Evolutionary conservation across 495 filamentous ascomycete species (phyloP), one percentile per base, ranked within the genome.

Genomic region (Niebla homalea): DNA sequence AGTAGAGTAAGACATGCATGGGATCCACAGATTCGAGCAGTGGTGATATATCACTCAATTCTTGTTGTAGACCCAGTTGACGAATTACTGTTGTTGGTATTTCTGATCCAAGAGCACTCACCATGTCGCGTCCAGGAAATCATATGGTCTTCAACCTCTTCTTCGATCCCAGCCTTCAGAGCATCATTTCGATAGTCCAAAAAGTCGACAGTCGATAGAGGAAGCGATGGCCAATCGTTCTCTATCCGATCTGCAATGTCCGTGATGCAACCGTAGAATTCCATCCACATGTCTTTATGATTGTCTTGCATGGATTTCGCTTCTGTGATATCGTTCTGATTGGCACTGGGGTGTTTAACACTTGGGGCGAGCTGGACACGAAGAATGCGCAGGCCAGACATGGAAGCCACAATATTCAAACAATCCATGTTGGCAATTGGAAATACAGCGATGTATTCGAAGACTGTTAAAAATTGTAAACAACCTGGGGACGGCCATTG

Each of bases 361-460:
- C 20, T 46, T 1, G 48, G 53, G 4, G 53, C 23, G 1, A 55
- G 15, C 8, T 46, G 53, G 0, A 32, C 16, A 5, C 43, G 48
- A 18, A 55, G 36, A 21, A n/a, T 10, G 18, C 12, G 32, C 1
- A 55, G 18, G 18, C 26, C 29, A 12, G 12, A n/a, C 36, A 45
- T 44, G 12, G 3, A 1, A 2, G 36, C 3, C 11, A 35, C n/a
- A 0, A 1, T 4, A 12, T 26, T 11, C 12, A 45, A 18, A 0
- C 12, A 3, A 10, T 5, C 2, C 1, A 40, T 21, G 2, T 50
- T 22, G 5, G 18, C 12, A 15, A 14, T 21, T 1, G 53, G 53
- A 16, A 55, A 55, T 0, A 55, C n/a, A 8, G 53, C 48, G 3
- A 55, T 36, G 19, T 10, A 43, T 3, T 45, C 43, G 12, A 55